phyloP scores from a whole-genome alignment of 2,329 filamentous ascomycete genomes.

The Penicillium paneum region DNA sequence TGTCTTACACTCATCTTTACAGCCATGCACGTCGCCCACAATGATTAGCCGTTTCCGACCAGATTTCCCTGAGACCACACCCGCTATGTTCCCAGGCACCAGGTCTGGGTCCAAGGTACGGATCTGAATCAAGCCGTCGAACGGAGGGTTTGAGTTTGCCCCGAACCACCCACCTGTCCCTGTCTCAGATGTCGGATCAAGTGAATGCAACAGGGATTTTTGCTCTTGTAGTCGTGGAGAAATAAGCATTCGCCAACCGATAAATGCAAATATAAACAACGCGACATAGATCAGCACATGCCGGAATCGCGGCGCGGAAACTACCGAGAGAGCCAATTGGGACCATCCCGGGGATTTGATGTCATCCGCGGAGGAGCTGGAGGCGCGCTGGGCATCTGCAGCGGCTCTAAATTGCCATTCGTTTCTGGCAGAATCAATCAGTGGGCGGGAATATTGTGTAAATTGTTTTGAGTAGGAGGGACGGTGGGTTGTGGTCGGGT shows the following conservation, averaged over 20 bases:
- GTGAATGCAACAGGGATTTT: conserved; percentile 26
- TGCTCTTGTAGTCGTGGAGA: conserved; percentile 35
- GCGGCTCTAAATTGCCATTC: conserved; percentile 34
- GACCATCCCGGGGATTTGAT: conserved; percentile 22
- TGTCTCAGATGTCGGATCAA: conserved; percentile 31
- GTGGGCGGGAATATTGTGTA: conserved; percentile 26
- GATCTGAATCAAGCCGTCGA: conserved; percentile 51
- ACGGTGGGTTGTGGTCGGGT: conserved; percentile 11
- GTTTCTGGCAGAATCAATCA: conserved; percentile 41
- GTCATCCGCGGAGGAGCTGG: conserved; percentile 14
- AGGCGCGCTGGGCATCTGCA: conserved; percentile 18
- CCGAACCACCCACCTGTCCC: conserved; percentile 44
- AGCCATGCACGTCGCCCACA: conserved; percentile 91
- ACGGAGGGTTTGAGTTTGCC: conserved; percentile 46
- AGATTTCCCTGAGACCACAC: conserved; percentile 11
- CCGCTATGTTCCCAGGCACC: conserved; percentile 38
- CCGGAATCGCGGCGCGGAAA: conserved; percentile 42
- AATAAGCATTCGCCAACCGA: conserved; percentile 35
- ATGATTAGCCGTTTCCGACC: conserved; percentile 65
- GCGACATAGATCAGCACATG: conserved; percentile 36
- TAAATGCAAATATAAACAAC: conserved; percentile 31
- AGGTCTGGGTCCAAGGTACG: conserved; percentile 48
- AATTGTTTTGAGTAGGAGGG: conserved; percentile 10
- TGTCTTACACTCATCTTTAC: conserved; percentile 61
- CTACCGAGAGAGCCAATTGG: conserved; percentile 31